Conservation (phyloP, 2,329 filamentous ascomycete genomes). For the Epicoccum nigrum region DNA sequence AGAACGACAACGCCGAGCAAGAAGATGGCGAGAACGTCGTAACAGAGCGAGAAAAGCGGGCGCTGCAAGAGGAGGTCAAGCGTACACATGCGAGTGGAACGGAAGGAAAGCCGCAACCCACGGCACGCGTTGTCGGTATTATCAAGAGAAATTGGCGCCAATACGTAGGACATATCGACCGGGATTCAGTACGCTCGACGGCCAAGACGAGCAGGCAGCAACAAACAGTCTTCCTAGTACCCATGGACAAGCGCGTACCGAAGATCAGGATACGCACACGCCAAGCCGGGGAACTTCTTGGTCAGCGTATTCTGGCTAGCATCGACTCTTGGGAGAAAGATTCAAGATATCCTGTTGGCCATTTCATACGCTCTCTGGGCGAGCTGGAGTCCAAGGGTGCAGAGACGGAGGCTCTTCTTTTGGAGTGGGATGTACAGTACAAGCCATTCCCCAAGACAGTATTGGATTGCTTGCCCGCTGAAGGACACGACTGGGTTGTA, state of each 20-base stretch:
- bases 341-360: constrained; percentile 88
- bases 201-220: constrained; percentile 80
- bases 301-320: constrained; percentile 88
- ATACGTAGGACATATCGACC: constrained; percentile 94
- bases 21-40: constrained; percentile 76
- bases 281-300: constrained; percentile 85
- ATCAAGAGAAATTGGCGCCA: constrained; percentile 97
- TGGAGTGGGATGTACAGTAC: constrained; percentile 98
- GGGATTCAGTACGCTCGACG: constrained; percentile 76
- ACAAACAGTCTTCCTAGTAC: constrained; percentile 91
- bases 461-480: constrained; percentile 85
- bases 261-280: constrained; percentile 93
- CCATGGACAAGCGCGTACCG: constrained; percentile 97
- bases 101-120: constrained; percentile 84
- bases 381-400: constrained; percentile 97
- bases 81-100: constrained; percentile 76
- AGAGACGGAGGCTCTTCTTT: constrained; percentile 89
- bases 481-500: constrained; percentile 94
- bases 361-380: constrained; percentile 91
- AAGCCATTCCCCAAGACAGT: constrained; percentile 95
- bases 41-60: constrained; percentile 84
- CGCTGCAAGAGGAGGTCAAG: constrained; percentile 89
- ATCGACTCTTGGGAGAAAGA: constrained; percentile 96
- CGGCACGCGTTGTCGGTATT: constrained; percentile 87
- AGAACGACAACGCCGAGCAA: constrained; percentile 89